These are phyloP conservation scores for Scorias spongiosa DNA, from an alignment of 2,329 filamentous ascomycete species.

Conservation along the genomic window DNA sequence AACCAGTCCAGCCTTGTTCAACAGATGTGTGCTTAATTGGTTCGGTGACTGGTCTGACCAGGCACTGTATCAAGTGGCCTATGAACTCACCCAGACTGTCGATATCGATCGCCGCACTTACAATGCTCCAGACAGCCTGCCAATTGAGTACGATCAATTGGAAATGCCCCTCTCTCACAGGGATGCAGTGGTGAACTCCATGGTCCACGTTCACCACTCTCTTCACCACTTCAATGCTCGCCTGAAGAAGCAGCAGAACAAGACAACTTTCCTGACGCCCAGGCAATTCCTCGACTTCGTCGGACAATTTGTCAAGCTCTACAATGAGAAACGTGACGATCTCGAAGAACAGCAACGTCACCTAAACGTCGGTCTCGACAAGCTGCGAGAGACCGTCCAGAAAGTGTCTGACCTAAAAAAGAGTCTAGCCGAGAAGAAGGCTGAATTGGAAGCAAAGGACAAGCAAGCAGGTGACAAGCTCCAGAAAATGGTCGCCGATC, in stretches of 20 bases:
- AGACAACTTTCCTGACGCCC: conserved; percentile 82
- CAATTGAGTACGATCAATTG: conserved; percentile 79
- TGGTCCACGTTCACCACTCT: conserved; percentile 98
- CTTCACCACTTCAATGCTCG: conserved; percentile 79
- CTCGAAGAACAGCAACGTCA: conserved; percentile 97
- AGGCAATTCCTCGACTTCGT: conserved; percentile 97
- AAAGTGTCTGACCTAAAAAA: conserved; percentile 86
- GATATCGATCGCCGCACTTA: conserved; percentile 85
- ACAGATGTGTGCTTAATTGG: conserved; percentile 99
- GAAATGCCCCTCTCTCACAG: conserved; percentile 75
- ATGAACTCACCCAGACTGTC: conserved; percentile 88
- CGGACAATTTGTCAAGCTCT: conserved; percentile 90
- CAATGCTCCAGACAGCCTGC: conserved; percentile 75
- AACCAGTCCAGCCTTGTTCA: conserved; percentile 95
- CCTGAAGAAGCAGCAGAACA: conserved; percentile 80
- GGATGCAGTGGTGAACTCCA: conserved; percentile 86
- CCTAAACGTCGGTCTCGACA: conserved; percentile 95
- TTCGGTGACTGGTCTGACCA: conserved; percentile 99
- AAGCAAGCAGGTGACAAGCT: conserved; percentile 93
- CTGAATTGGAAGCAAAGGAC: conserved; percentile 83
- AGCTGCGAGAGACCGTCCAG: conserved; percentile 88
- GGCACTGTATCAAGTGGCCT: conserved; percentile 92
- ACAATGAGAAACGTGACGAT: conserved; percentile 96
- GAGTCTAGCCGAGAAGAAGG: conserved; percentile 88
- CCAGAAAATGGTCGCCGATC: conserved; percentile 91